Conservation (phyloP, 805 yeast genomes). For the Suhomyces sp. region DNA sequence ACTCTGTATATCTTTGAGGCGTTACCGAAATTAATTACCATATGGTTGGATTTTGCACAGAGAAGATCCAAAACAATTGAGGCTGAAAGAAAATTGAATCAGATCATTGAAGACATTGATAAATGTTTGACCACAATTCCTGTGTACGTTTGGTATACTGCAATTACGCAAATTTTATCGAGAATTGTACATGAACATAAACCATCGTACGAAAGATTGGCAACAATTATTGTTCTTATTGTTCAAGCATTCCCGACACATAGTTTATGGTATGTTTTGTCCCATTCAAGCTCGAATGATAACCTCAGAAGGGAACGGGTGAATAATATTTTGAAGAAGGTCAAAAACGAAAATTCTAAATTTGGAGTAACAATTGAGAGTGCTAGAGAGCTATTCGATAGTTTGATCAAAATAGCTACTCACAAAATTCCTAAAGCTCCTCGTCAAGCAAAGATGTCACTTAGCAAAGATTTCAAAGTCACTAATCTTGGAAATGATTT, state of each 20-base stretch:
- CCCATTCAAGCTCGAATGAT: constrained; percentile 62
- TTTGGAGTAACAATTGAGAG: constrained; percentile 18
- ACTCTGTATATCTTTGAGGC: constrained; percentile 74
- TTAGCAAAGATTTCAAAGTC: constrained; percentile 43
- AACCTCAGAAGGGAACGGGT: constrained; percentile 28
- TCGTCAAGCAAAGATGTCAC: constrained; percentile 32
- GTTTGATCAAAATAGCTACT: constrained; percentile 44
- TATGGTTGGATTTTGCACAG: constrained; percentile 81
- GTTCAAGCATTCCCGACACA: constrained; percentile 72
- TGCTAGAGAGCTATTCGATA: constrained; percentile 39
- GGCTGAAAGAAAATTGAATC: constrained; percentile 38
- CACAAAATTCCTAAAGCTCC: constrained; percentile 36
- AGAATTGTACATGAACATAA: constrained; percentile 66
- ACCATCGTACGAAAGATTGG: constrained; percentile 54
- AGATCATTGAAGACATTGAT: constrained; percentile 49
- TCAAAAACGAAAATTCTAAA: constrained; percentile 12
- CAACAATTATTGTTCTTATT: constrained; percentile 56
- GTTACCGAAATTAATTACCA: constrained; percentile 82
- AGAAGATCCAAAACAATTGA: constrained; percentile 22
- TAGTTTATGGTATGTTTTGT: constrained; percentile 80
- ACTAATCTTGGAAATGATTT: constrained; percentile 27
- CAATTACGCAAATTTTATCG: constrained; percentile 81
- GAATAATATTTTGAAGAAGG: constrained; percentile 18
- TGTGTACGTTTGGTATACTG: constrained; percentile 69
- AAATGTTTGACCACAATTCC: constrained; percentile 48